phyloP scores from a whole-genome alignment of 805 yeast species.

The Wickerhamomyces tratensis region DNA sequence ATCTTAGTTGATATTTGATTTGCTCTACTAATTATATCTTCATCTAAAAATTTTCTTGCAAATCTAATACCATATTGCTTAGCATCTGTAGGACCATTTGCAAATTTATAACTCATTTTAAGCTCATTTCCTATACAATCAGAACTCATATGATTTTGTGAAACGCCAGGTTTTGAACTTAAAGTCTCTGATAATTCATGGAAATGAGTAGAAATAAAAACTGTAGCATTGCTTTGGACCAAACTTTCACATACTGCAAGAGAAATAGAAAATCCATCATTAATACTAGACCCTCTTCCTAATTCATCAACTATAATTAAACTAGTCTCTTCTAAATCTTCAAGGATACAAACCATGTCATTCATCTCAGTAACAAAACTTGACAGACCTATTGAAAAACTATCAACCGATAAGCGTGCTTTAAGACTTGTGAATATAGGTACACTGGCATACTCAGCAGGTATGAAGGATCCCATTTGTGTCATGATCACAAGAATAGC shows the following conservation, averaged over 20 bases:
- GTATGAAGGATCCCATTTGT: conserved; percentile 47
- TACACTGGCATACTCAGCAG: conserved; percentile 32
- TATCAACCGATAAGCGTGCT: conserved; percentile 29
- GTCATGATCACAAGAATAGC: conserved; percentile 41
- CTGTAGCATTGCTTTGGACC: conserved; percentile 17
- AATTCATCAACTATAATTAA: conserved; percentile 44
- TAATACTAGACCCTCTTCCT: conserved; percentile 41
- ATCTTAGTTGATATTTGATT: conserved; percentile 12
- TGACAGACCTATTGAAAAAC: conserved; percentile 25
- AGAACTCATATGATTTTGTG: conserved; percentile 27
- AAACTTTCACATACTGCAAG: conserved; percentile 32
- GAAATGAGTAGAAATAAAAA: conserved; percentile 37
- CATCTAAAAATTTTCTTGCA: conserved; percentile 18
- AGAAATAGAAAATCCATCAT: conserved; percentile 45
- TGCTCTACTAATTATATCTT: conserved; percentile 18
- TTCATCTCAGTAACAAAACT: conserved; percentile 38
- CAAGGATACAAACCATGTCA: conserved; percentile 35
- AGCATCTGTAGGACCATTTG: conserved; percentile 12
- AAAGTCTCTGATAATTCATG: conserved; percentile 28
- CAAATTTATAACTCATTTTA: conserved; percentile 22
- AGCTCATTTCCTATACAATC: conserved; percentile 11
- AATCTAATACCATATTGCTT: conserved; percentile 23
- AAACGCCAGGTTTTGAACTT: conserved; percentile 23
- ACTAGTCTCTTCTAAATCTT: conserved; percentile 20
- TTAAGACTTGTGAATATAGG: conserved; percentile 29